A percentile compares a stretch with the other conserved stretches of the same genome.
These are phyloP conservation scores for Alternaria panax DNA, from an alignment of 2,329 filamentous ascomycete species.

Conservation along the genomic window DNA sequence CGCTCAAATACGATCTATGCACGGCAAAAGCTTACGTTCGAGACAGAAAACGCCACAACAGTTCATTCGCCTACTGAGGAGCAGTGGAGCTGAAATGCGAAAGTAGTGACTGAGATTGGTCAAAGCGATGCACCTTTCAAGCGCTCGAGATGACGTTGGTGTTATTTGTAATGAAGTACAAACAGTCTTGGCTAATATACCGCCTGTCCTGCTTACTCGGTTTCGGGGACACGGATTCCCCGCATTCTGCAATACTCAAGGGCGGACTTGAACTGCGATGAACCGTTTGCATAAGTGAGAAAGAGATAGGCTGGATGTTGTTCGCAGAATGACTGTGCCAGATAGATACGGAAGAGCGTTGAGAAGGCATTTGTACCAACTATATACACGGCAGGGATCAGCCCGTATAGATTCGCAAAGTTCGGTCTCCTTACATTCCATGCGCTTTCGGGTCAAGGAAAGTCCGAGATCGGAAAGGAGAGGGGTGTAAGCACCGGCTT, in stretches of 20 bases:
- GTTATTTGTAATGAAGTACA: not conserved
- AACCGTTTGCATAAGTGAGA: not conserved
- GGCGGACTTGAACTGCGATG: not conserved
- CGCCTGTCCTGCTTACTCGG: not conserved
- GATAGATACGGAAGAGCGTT: not conserved
- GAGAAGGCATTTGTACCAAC: not conserved
- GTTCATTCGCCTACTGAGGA: not conserved
- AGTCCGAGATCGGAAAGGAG: not conserved
- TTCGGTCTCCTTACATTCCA: not conserved
- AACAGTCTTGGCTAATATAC: constrained; percentile 1
- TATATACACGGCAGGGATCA: not conserved
- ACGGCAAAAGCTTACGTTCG: not conserved
- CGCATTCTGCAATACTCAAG: not conserved
- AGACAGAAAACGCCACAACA: not conserved
- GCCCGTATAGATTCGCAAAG: not conserved
- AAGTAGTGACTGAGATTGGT: not conserved
- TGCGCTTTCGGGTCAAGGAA: not conserved
- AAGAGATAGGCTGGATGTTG: not conserved
- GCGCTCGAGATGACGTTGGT: not conserved
- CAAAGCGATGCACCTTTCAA: not conserved
- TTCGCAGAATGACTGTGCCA: not conserved
- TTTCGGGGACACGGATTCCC: not conserved
- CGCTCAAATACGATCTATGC: not conserved
- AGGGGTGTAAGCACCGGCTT: constrained; percentile 2
- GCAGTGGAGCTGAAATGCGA: not conserved